Base-by-base conservation (phyloP, 805 yeast species). In the Saccharomyces paradoxus region DNA sequence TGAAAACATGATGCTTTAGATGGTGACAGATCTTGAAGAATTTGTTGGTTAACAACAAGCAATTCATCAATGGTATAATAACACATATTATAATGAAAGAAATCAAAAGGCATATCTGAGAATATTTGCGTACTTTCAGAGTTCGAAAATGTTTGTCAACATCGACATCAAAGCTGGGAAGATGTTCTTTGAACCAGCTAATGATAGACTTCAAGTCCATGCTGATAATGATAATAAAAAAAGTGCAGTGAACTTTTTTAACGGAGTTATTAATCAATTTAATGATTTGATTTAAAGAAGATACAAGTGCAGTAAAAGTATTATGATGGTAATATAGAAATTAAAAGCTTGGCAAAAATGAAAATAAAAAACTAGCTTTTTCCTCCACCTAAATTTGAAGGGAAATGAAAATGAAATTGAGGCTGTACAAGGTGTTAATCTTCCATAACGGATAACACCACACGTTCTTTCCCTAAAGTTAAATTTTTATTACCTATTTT, bases 31-130 rank as follows among this genome's bases (percentile, higher is more conserved):
- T 55, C 41, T 59, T 67, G 32, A 63, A 54, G 27, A 65, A 64
- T 13, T 60, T 55, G 12, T 63, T 55, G 10, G 63, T 69, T 10
- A 67, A 59, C 13, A 72, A 63, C 29, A 74, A 31, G 9, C 62
- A 58, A 48, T 70, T 69, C 71, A 71, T 70, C 7, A 70, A 46
- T 0, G 83, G 83, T 9, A 77, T 50, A 2, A 71, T 41, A 1
- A 74, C 8, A 9, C 78, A 58, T 41, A 78, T 58, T 1, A 73
- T n/a, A 1, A 72, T 30, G 2, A 58, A 30, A 1, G 80, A 68
- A 3, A 71, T 62, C 1, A 58, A 50, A 14, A 79, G 64, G 0
- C 82, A 71, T 48, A 64, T 56, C 29, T 68, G 48, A 55, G 61
- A 22, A 56, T 52, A 52, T 52, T 61, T 75, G 73, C 53, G 62